phyloP scores from a whole-genome alignment of 129 eudicot genomes.

The Lactuca saligna region DNA sequence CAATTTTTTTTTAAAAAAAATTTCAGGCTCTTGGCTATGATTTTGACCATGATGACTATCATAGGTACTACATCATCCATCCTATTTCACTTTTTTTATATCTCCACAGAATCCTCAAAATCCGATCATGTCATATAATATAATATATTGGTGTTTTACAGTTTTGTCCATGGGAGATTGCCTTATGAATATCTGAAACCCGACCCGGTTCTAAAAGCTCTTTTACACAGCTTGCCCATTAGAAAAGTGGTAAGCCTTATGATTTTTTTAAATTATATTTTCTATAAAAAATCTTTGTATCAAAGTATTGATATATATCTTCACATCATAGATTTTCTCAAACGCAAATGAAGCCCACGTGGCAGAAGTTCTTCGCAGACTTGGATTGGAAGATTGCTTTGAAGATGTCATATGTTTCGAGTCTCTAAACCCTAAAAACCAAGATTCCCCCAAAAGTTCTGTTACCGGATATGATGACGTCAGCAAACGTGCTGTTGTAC shows the following conservation, averaged over 20 bases:
- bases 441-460: not conserved
- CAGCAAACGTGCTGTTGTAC: conserved; percentile 17
- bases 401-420: conserved; percentile 76
- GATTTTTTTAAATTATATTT: not conserved
- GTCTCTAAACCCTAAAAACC: conserved; percentile 58
- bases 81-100: not conserved
- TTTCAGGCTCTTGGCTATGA: conserved; percentile 44
- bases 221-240: conserved; percentile 70
- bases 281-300: not conserved
- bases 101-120: not conserved
- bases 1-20: too few species aligned
- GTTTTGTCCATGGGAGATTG: conserved; percentile 91
- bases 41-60: conserved; percentile 82
- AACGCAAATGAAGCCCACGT: conserved; percentile 92
- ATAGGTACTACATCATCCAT: conserved; percentile 43
- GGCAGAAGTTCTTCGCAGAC: conserved; percentile 61
- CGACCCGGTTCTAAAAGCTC: conserved; percentile 65
- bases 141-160: conserved; percentile 25
- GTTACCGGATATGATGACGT: conserved; percentile 11
- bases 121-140: not conserved
- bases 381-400: conserved; percentile 87
- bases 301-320: not conserved
- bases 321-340: conserved; percentile 61
- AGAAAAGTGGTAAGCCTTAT: conserved; percentile 45
- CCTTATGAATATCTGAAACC: conserved; percentile 84